Evolutionary conservation across 2,329 filamentous ascomycete genomes (phyloP).

Genomic region (Fusarium lyarnte): DNA sequence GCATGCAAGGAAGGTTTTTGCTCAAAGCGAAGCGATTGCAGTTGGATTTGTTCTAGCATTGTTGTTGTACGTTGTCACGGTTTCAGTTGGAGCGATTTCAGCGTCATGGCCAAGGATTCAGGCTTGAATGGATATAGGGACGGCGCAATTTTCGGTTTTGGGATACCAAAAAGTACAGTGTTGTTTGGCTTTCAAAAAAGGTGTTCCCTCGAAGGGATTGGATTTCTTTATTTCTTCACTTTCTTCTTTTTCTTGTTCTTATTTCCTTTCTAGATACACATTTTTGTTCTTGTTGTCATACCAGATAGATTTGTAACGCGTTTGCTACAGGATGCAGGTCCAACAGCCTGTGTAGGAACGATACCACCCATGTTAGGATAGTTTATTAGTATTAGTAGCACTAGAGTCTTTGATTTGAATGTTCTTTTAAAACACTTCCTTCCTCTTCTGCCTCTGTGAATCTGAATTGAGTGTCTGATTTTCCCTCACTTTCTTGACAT

Average conservation of each 20-base stretch:
- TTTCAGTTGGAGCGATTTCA: conserved; percentile 35
- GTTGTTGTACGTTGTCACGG: conserved; percentile 44
- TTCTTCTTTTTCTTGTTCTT: neutral
- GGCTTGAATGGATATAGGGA: conserved; percentile 35
- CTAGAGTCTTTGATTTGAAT: conserved; percentile 17
- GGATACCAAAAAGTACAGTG: conserved; percentile 41
- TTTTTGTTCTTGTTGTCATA: conserved; percentile 22
- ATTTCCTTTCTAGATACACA: conserved; percentile 13
- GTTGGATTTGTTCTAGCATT: conserved; percentile 47
- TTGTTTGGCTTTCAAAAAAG: conserved; percentile 33
- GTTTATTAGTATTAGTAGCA: conserved; percentile 27
- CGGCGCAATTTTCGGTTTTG: conserved; percentile 35
- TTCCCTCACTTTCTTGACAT: neutral
- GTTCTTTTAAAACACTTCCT: neutral
- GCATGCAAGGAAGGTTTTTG: conserved; percentile 38
- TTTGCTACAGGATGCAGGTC: conserved; percentile 35
- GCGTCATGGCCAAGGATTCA: conserved; percentile 26
- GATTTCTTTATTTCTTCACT: neutral
- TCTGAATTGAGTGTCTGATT: neutral
- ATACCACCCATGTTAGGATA: conserved; percentile 39
- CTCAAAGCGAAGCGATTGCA: conserved; percentile 47
- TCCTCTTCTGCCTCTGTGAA: neutral
- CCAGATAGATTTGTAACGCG: conserved; percentile 40
- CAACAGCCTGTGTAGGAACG: conserved; percentile 39
- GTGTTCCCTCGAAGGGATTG: conserved; percentile 11